phyloP scores from a whole-genome alignment of 257 asterid genomes.

The Striga asiatica region DNA sequence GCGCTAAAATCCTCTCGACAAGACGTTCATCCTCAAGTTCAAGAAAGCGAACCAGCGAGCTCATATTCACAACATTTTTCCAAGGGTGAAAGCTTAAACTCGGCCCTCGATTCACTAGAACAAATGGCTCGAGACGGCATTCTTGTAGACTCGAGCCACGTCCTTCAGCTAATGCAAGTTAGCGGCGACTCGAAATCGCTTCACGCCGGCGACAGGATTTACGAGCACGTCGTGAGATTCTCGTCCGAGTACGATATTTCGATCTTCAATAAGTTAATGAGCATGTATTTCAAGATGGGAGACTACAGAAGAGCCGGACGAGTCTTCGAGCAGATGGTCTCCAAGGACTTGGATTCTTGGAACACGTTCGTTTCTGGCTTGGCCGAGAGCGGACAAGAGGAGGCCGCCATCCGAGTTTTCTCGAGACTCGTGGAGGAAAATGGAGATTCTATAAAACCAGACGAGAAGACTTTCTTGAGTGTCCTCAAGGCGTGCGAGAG shows the following conservation, averaged over 20 bases:
- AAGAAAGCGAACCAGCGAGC: background rate
- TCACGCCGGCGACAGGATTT: constrained; percentile 20
- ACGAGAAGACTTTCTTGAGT: constrained; percentile 14
- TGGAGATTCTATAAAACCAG: background rate
- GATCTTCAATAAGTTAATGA: constrained; percentile 21
- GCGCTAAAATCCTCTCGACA: constrained; percentile 11
- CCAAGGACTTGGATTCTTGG: constrained; percentile 26
- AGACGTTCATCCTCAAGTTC: background rate
- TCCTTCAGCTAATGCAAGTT: constrained; percentile 19
- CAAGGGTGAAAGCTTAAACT: background rate
- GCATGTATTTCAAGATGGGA: constrained; percentile 20
- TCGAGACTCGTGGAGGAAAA: constrained; percentile 11
- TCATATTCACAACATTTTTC: background rate
- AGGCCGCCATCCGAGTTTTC: constrained; percentile 24
- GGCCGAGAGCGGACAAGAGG: constrained; percentile 16
- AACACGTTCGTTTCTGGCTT: constrained; percentile 22
- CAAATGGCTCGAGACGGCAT: constrained; percentile 15
- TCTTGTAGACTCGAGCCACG: constrained; percentile 8
- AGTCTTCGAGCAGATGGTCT: constrained; percentile 27
- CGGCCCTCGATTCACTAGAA: constrained; percentile 16
- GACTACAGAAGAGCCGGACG: constrained; percentile 25
- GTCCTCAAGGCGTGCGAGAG: constrained; percentile 23
- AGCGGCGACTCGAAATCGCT: background rate
- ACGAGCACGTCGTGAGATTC: constrained; percentile 19
- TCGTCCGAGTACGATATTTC: constrained; percentile 12